Evolutionary conservation across 169 alveolate species (phyloP).

Genomic region (Besnoitia besnoiti): DNA sequence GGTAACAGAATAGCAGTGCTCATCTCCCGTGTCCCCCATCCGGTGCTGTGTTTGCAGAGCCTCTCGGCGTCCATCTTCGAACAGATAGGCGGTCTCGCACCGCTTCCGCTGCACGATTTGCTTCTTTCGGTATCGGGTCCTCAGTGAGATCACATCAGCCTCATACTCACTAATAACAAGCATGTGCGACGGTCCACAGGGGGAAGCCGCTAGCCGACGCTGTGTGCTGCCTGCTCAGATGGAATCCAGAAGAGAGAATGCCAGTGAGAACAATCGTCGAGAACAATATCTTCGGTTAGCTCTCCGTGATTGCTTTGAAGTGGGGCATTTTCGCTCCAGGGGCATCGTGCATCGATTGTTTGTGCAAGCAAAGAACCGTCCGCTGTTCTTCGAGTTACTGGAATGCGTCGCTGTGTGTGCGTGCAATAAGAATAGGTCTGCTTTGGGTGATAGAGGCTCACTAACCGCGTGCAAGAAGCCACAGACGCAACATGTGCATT

Average conservation of each 20-base stretch:
- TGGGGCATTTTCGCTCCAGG: too few relatives aligned
- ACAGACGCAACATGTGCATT: too few relatives aligned
- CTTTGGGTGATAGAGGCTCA: too few relatives aligned
- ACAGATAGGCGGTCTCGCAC: not conserved
- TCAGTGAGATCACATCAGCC: not conserved
- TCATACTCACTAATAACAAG: not conserved
- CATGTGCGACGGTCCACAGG: not conserved
- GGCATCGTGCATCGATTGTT: too few relatives aligned
- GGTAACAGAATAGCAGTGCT: not conserved
- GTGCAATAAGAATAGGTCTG: too few relatives aligned
- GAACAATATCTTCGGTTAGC: not conserved
- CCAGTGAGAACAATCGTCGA: not conserved
- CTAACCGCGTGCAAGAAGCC: too few relatives aligned
- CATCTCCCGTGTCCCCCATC: not conserved
- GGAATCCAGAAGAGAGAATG: constrained; percentile 37
- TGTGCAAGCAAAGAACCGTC: too few relatives aligned
- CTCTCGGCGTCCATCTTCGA: not conserved
- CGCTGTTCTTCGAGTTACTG: too few relatives aligned
- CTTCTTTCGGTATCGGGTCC: not conserved
- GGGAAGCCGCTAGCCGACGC: not conserved
- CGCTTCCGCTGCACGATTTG: constrained; percentile 10
- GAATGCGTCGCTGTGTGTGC: too few relatives aligned
- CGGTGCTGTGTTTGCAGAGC: not conserved
- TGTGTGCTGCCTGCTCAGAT: constrained; percentile 11
- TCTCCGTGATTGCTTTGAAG: not conserved